Conservation (phyloP, 2,329 filamentous ascomycete species). For the Calonectria hawksworthii region DNA sequence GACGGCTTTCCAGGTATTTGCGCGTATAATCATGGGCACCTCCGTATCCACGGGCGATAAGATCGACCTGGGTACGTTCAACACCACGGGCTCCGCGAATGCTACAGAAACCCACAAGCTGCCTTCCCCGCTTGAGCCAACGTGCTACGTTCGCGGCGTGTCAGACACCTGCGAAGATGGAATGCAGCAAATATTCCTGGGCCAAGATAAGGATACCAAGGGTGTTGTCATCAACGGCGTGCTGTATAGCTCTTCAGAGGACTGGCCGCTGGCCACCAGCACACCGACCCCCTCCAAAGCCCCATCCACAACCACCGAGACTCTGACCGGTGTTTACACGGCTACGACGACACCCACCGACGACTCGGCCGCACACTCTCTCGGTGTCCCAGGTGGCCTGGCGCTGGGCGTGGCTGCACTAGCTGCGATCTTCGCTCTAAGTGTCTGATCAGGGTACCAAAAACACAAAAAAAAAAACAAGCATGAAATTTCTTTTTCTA, state of each 20-base stretch:
- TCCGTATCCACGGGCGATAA: constrained; percentile 68
- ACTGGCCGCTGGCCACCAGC: constrained; percentile 56
- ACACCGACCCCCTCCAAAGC: constrained; percentile 42
- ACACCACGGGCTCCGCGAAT: constrained; percentile 69
- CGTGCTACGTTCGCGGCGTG: constrained; percentile 72
- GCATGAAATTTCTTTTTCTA: neutral
- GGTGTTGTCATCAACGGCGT: constrained; percentile 74
- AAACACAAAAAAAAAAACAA: neutral
- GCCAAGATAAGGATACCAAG: constrained; percentile 58
- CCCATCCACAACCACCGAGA: constrained; percentile 35
- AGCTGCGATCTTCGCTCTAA: constrained; percentile 1
- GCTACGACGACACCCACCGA: constrained; percentile 50
- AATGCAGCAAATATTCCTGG: constrained; percentile 57
- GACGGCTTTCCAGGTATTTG: constrained; percentile 71
- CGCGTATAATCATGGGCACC: constrained; percentile 69
- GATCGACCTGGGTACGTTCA: constrained; percentile 66
- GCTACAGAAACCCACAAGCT: constrained; percentile 69
- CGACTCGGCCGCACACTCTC: constrained; percentile 29
- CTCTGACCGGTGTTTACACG: constrained; percentile 52
- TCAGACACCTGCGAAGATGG: constrained; percentile 64
- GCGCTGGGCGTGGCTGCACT: constrained; percentile 32
- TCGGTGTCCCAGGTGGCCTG: constrained; percentile 21
- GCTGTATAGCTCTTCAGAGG: constrained; percentile 59
- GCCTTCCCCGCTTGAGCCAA: constrained; percentile 62
- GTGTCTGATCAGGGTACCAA: neutral